phyloP scores from a whole-genome alignment of 805 yeast species.

The Ogataea philodendri region DNA sequence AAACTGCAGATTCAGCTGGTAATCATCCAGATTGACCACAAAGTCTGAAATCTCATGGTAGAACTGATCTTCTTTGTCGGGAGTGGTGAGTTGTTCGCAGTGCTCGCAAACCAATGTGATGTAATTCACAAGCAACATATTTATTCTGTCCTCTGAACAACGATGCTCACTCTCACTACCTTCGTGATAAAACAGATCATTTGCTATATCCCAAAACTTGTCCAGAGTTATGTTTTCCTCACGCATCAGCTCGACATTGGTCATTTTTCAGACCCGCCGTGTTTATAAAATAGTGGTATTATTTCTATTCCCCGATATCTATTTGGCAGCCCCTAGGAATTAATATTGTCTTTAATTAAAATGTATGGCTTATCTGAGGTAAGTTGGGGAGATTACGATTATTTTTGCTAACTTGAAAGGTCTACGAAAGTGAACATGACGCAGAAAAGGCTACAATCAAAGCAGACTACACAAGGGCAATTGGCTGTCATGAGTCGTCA shows the following conservation, averaged over 20 bases:
- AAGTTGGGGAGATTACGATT: slow-evolving; percentile 13
- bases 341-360: background rate
- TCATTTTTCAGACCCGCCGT: slow-evolving; percentile 10
- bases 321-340: slow-evolving; percentile 4
- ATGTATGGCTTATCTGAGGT: slow-evolving; percentile 31
- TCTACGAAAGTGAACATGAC: slow-evolving; percentile 48
- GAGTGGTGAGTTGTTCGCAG: slow-evolving; percentile 22
- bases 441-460: slow-evolving; percentile 50
- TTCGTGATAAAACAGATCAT: slow-evolving; percentile 31
- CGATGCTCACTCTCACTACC: slow-evolving; percentile 25
- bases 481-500: slow-evolving; percentile 38
- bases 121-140: slow-evolving; percentile 35
- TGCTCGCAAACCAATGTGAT: slow-evolving; percentile 32
- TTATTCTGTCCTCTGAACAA: slow-evolving; percentile 18
- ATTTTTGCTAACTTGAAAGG: slow-evolving; percentile 30
- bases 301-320: background rate
- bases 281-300: background rate
- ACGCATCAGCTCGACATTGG: slow-evolving; percentile 20
- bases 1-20: slow-evolving; percentile 40
- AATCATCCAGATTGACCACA: slow-evolving; percentile 28
- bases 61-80: slow-evolving; percentile 27
- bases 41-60: slow-evolving; percentile 28
- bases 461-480: slow-evolving; percentile 43
- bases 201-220: slow-evolving; percentile 34
- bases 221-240: slow-evolving; percentile 28